A percentile compares a stretch with the other conserved stretches of the same genome.
Conservation (phyloP, 192 early-diverging fungal species). For the Coemansia brasiliensis region DNA sequence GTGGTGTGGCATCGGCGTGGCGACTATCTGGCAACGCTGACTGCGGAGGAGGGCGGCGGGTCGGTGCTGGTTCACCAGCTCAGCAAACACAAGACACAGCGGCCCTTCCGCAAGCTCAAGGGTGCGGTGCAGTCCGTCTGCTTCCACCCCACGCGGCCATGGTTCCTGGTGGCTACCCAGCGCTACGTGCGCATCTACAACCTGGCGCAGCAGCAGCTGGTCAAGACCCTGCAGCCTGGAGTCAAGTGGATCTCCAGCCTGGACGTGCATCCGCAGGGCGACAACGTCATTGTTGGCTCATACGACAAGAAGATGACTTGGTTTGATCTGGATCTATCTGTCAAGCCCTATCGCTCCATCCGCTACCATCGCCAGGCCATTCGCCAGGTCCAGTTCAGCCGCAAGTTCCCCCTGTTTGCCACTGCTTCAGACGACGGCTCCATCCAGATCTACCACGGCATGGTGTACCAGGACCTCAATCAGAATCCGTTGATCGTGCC, state of each 20-base stretch:
- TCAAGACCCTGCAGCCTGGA: slow-evolving; percentile 81
- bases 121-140: slow-evolving; percentile 82
- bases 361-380: slow-evolving; percentile 88
- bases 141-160: slow-evolving; percentile 93
- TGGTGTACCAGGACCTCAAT: slow-evolving; percentile 95
- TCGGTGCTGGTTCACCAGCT: slow-evolving; percentile 90
- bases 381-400: slow-evolving; percentile 84
- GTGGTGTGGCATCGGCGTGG: slow-evolving; percentile 95
- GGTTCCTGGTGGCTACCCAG: slow-evolving; percentile 94
- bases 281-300: slow-evolving; percentile 93
- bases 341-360: slow-evolving; percentile 91
- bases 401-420: slow-evolving; percentile 89
- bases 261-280: slow-evolving; percentile 91
- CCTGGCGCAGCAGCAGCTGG: slow-evolving; percentile 80
- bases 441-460: slow-evolving; percentile 96
- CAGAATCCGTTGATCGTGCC: slow-evolving; percentile 98
- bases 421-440: slow-evolving; percentile 90
- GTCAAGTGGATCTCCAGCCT: slow-evolving; percentile 95
- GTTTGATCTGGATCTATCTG: slow-evolving; percentile 95
- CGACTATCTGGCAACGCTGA: slow-evolving; percentile 90
- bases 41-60: slow-evolving; percentile 71
- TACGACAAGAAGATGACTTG: slow-evolving; percentile 95
- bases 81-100: slow-evolving; percentile 82
- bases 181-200: slow-evolving; percentile 93
- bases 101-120: slow-evolving; percentile 88